Evolutionary conservation across 2,329 filamentous ascomycete genomes (phyloP).

Genomic region (Ceratocystis ficicola): DNA sequence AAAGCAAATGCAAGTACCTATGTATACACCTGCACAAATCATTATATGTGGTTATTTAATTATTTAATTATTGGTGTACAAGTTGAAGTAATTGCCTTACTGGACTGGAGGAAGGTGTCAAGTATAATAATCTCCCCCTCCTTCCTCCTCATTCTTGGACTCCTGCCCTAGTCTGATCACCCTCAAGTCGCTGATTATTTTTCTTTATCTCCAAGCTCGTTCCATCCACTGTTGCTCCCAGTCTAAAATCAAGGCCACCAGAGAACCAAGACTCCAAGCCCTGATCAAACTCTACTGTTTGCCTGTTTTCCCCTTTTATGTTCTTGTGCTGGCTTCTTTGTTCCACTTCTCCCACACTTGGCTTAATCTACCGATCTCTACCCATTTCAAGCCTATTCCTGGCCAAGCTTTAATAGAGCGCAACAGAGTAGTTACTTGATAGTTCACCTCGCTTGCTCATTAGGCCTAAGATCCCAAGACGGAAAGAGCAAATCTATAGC

Average conservation of each 20-base stretch:
- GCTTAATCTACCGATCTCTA: no score
- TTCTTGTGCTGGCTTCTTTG: background rate
- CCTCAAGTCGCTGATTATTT: background rate
- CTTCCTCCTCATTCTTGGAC: background rate
- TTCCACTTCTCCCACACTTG: background rate
- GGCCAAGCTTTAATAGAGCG: background rate
- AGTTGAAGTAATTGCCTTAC: no score
- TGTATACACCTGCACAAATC: background rate
- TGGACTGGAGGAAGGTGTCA: background rate
- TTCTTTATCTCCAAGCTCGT: background rate
- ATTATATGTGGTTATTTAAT: background rate
- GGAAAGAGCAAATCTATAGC: slow-evolving; percentile 8
- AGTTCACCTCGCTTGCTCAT: slow-evolving; percentile 6
- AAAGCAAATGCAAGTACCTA: background rate
- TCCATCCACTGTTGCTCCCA: background rate
- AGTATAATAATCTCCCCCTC: slow-evolving; percentile 6
- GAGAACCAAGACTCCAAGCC: background rate
- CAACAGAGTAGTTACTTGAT: background rate
- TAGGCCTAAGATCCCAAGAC: slow-evolving; percentile 7
- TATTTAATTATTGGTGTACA: no score
- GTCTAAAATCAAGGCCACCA: background rate
- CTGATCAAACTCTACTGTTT: background rate
- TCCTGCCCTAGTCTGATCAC: background rate
- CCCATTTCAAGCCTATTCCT: background rate
- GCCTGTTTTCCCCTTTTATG: background rate